Evolutionary conservation across 2,329 filamentous ascomycete species (phyloP), one percentile per base, ranked within the genome.

Genomic region (Ophiosphaerella korrae): DNA sequence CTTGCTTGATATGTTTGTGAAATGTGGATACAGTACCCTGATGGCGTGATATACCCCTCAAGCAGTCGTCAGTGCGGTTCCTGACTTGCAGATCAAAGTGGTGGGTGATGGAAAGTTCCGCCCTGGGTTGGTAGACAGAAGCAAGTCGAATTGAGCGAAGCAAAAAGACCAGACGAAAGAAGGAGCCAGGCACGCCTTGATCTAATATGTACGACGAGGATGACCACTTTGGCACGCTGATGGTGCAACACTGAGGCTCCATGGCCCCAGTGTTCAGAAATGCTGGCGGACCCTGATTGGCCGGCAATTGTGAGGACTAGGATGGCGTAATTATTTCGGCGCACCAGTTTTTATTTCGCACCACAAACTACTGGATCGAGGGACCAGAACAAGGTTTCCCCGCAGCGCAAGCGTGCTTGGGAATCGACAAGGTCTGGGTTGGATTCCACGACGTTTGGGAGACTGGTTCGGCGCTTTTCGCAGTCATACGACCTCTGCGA

Each of bases 401-500:
- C 14, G 11, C 26, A 29, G 11, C 7, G 11, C 7, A 29, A 11
- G 26, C 26, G 26, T 29, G 26, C 8, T 9, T 29, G 26, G 26
- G 26, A 11, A 7, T 29, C 26, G 26, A 29, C 26, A 7, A 29
- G 26, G 26, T 5, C 9, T 29, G 7, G 9, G 2, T 29, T 7
- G 26, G 9, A 29, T 7, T 29, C 7, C 8, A 29, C 26, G 26
- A 7, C 26, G 26, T 7, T 6, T 29, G 7, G 6, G 39, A n/a
- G 16, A 9, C 9, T 29, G 3, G 3, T 24, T 9, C n/a, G 39
- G 5, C 13, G 21, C 18, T 37, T 38, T 45, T 29, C 26, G 31
- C 39, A 41, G 58, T 52, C 61, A 70, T 71, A 60, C 58, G 50
- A 40, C 52, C 55, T 12, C 48, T 58, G 2, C 29, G 52, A 18